phyloP scores from a whole-genome alignment of 768 basidiomycete species.

The Nevesoporus exiguus region DNA sequence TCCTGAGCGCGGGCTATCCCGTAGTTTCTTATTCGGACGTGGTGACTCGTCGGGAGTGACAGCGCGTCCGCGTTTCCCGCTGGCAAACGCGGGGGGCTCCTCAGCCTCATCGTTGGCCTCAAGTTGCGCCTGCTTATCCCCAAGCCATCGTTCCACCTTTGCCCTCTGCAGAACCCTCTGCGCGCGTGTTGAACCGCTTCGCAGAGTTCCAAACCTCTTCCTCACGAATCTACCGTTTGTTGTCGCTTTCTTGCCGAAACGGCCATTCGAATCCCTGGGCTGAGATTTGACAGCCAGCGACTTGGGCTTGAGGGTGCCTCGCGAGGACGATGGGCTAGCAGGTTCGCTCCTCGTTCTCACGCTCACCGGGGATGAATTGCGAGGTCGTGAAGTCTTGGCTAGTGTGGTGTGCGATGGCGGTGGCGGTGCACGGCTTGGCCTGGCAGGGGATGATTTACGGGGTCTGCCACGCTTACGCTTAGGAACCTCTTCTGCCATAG shows the following conservation, averaged over 20 bases:
- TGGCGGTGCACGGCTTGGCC: constrained; percentile 9
- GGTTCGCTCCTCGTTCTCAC: constrained; percentile 22
- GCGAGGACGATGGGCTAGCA: constrained; percentile 24
- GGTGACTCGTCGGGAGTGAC: constrained; percentile 22
- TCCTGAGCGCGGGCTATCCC: constrained; percentile 17
- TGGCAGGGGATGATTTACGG: constrained; percentile 27
- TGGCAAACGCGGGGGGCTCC: constrained; percentile 10
- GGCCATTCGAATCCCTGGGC: constrained; percentile 60
- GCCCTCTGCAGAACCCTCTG: constrained; percentile 42
- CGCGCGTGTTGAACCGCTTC: constrained; percentile 33
- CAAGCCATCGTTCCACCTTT: constrained; percentile 40
- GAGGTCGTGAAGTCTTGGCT: constrained; percentile 10
- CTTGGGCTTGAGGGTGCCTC: constrained; percentile 35
- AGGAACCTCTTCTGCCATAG: constrained; percentile 28
- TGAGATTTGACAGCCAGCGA: constrained; percentile 48
- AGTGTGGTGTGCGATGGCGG: constrained; percentile 10
- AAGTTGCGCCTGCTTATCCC: constrained; percentile 21
- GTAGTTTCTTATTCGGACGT: constrained; percentile 27
- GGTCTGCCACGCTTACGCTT: constrained; percentile 37
- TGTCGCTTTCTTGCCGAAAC: constrained; percentile 61
- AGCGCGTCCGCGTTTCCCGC: constrained; percentile 24
- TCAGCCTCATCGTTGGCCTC: constrained; percentile 13
- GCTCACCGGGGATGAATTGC: constrained; percentile 18
- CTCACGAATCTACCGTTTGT: constrained; percentile 44
- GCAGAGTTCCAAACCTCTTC: constrained; percentile 28